These are phyloP conservation scores for Flaveria bidentis DNA, from an alignment of 129 eudicot species.

Conservation along the genomic window DNA sequence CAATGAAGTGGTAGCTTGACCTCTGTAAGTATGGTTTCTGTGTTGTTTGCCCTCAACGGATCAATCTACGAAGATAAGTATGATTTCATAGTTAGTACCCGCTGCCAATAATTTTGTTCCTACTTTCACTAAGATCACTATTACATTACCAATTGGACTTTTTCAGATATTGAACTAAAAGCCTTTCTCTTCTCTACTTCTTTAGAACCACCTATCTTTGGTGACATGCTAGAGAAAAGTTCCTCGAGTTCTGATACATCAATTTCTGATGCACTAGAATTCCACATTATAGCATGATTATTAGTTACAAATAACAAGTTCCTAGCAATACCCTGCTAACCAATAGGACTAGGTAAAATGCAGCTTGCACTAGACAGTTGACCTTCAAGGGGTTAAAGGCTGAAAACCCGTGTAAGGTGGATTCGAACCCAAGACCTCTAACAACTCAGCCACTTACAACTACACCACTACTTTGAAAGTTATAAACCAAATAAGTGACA, in stretches of 20 bases:
- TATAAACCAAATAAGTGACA: neutral
- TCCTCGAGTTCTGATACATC: conserved; percentile 84
- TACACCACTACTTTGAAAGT: neutral
- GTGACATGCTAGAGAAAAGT: conserved; percentile 66
- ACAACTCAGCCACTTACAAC: neutral
- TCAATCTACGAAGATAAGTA: conserved; percentile 53
- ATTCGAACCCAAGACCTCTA: neutral
- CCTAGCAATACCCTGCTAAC: neutral
- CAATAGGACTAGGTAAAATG: neutral
- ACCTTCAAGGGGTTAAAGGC: neutral
- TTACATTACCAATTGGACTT: conserved; percentile 74
- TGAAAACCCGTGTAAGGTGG: neutral
- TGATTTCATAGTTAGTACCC: neutral
- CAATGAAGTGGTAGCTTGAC: conserved; percentile 96
- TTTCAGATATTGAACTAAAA: conserved; percentile 69
- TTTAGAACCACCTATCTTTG: conserved; percentile 55
- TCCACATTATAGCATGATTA: conserved; percentile 23
- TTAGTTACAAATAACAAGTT: conserved; percentile 14
- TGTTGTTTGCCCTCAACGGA: conserved; percentile 89
- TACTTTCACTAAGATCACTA: neutral
- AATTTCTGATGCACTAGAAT: conserved; percentile 65
- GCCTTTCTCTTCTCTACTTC: conserved; percentile 68
- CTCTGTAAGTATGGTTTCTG: conserved; percentile 95
- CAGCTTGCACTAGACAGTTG: neutral
- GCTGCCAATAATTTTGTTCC: conserved; percentile 5